These are phyloP conservation scores for Nannochloropsis salina DNA, from an alignment of 108 stramenopile species.

Conservation along the genomic window DNA sequence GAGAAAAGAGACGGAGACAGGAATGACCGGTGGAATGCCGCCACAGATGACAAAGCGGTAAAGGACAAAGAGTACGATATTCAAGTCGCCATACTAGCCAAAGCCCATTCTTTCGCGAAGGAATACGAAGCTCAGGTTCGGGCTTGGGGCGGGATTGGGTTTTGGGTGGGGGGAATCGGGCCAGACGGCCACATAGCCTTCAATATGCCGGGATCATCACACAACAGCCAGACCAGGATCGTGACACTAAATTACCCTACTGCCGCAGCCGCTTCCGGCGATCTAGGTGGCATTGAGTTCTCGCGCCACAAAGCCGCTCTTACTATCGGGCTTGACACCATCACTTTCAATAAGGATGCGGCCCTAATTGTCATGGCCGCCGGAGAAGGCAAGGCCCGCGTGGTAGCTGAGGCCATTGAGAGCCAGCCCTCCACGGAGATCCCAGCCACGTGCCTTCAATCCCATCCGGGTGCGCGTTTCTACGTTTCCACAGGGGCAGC, in stretches of 20 bases:
- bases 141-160: slow-evolving; percentile 47
- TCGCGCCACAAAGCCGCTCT: slow-evolving; percentile 31
- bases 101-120: neutral
- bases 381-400: slow-evolving; percentile 35
- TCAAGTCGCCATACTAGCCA: neutral
- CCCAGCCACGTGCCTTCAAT: slow-evolving; percentile 30
- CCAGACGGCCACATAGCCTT: slow-evolving; percentile 59
- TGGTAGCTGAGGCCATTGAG: slow-evolving; percentile 32
- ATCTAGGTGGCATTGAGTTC: slow-evolving; percentile 37
- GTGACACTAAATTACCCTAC: slow-evolving; percentile 43
- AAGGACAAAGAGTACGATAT: neutral
- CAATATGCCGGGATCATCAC: slow-evolving; percentile 50
- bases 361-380: slow-evolving; percentile 38
- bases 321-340: slow-evolving; percentile 37
- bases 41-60: neutral
- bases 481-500: slow-evolving; percentile 37
- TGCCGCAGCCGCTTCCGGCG: slow-evolving; percentile 34
- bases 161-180: slow-evolving; percentile 55
- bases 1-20: neutral
- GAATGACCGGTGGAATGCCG: neutral
- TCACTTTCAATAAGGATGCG: slow-evolving; percentile 33
- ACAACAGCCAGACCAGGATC: slow-evolving; percentile 37
- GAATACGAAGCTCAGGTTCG: slow-evolving; percentile 33
- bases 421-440: neutral
- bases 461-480: slow-evolving; percentile 31